Percentiles rank a stretch among this genome's conserved stretches.
These are phyloP conservation scores for Sarcomyxa edulis DNA, from an alignment of 768 basidiomycete genomes.

Conservation along the genomic window DNA sequence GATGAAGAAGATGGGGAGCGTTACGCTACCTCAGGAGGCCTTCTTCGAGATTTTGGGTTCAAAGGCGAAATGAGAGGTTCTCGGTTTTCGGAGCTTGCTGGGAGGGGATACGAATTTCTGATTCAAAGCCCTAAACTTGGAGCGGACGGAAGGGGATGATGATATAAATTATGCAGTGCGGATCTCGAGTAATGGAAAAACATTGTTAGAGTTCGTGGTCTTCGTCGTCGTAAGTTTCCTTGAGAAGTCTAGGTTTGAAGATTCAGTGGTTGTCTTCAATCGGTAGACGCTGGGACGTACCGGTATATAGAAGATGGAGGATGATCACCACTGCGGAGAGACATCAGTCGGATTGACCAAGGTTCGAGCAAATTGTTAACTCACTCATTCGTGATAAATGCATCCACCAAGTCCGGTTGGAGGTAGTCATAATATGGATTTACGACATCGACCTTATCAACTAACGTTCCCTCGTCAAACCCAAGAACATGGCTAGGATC, in stretches of 20 bases:
- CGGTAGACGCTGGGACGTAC: slow-evolving; percentile 28
- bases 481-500: slow-evolving; percentile 57
- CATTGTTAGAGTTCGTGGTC: slow-evolving; percentile 67
- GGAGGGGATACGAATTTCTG: neutral
- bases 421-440: slow-evolving; percentile 99
- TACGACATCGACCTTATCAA: slow-evolving; percentile 86
- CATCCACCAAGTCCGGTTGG: slow-evolving; percentile 84
- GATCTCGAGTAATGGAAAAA: neutral
- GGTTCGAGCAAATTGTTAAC: slow-evolving; percentile 26
- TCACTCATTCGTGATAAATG: slow-evolving; percentile 96
- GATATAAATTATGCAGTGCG: too few species aligned
- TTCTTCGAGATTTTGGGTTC: slow-evolving; percentile 87
- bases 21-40: slow-evolving; percentile 91
- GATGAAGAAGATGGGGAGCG: slow-evolving; percentile 84
- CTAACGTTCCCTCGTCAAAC: slow-evolving; percentile 72
- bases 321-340: slow-evolving; percentile 75
- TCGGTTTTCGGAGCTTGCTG: neutral
- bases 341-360: slow-evolving; percentile 8
- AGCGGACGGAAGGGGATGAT: too few species aligned
- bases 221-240: slow-evolving; percentile 94
- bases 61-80: slow-evolving; percentile 31
- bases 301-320: slow-evolving; percentile 92
- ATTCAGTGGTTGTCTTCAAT: slow-evolving; percentile 10
- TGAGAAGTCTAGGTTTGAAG: slow-evolving; percentile 67
- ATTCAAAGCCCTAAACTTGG: neutral